These are phyloP conservation scores for Santalum album DNA, from an alignment of 164 flowering plant genomes.

Conservation along the genomic window DNA sequence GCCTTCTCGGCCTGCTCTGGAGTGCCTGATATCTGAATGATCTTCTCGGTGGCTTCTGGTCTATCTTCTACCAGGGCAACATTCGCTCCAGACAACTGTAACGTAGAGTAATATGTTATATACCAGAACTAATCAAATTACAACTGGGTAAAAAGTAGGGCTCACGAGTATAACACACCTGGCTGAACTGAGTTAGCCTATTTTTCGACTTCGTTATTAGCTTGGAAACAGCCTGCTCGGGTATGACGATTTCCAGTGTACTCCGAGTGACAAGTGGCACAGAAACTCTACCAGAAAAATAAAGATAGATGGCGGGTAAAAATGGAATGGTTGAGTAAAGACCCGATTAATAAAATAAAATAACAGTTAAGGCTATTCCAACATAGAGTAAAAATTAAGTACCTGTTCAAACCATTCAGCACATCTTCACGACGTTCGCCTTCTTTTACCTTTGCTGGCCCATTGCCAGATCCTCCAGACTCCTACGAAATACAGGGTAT, in stretches of 20 bases:
- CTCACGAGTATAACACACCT: conserved; percentile 35
- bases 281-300: conserved; percentile 32
- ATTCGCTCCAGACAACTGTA: conserved; percentile 86
- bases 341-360: no score
- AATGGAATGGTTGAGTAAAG: not conserved
- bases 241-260: conserved; percentile 81
- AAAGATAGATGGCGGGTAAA: not conserved
- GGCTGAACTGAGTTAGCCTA: conserved; percentile 86
- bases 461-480: conserved; percentile 30
- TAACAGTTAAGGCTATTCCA: not conserved
- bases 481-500: conserved; percentile 36
- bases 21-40: conserved; percentile 80
- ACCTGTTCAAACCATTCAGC: conserved; percentile 54
- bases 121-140: not conserved
- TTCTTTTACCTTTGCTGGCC: conserved; percentile 38
- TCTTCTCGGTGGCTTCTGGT: conserved; percentile 54
- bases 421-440: conserved; percentile 48
- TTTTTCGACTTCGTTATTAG: conserved; percentile 68
- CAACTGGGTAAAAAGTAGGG: not conserved
- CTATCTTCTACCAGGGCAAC: conserved; percentile 64
- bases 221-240: conserved; percentile 72
- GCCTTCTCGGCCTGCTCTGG: conserved; percentile 99
- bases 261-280: conserved; percentile 82
- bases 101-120: not conserved
- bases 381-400: conserved; percentile 1